These are phyloP conservation scores for Yamadazyma scolyti DNA, from an alignment of 805 yeast species.

Conservation along the genomic window DNA sequence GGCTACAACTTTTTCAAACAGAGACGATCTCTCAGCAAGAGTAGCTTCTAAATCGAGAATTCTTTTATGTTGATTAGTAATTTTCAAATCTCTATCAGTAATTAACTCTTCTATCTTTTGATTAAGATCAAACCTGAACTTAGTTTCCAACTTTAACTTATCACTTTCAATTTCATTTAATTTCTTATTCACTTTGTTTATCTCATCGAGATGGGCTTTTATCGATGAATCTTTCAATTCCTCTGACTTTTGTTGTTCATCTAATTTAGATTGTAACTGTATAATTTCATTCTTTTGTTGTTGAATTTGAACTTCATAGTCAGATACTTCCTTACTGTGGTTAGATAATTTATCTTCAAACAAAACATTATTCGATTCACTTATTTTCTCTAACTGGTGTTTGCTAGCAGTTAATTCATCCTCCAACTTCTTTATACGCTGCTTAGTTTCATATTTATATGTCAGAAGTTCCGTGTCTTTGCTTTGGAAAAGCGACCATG, in stretches of 20 bases:
- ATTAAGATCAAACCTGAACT: constrained; percentile 7
- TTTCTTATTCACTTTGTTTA: constrained; percentile 1
- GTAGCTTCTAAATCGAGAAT: constrained; percentile 5
- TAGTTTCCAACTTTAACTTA: constrained; percentile 5
- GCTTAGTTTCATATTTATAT: constrained; percentile 8
- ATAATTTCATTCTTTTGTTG: constrained; percentile 2
- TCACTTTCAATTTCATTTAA: constrained; percentile 7
- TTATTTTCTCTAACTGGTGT: constrained; percentile 7
- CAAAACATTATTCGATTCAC: constrained; percentile 6
- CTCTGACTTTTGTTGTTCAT: background rate
- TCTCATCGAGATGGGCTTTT: background rate
- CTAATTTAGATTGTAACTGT: too few species aligned
- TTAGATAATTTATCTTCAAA: constrained; percentile 5
- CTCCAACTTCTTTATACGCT: constrained; percentile 7
- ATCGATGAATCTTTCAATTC: background rate
- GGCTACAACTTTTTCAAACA: constrained; percentile 1
- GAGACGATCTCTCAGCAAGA: constrained; percentile 3
- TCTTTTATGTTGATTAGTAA: constrained; percentile 5
- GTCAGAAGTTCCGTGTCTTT: constrained; percentile 4
- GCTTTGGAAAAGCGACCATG: constrained; percentile 4
- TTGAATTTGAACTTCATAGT: constrained; percentile 1
- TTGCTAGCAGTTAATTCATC: constrained; percentile 6
- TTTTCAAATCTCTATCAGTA: constrained; percentile 7
- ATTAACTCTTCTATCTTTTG: constrained; percentile 9
- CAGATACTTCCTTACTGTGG: constrained; percentile 1